Evolutionary conservation across 805 yeast species (phyloP), one percentile per base, ranked within the genome.

Genomic region (Candida golubevii): DNA sequence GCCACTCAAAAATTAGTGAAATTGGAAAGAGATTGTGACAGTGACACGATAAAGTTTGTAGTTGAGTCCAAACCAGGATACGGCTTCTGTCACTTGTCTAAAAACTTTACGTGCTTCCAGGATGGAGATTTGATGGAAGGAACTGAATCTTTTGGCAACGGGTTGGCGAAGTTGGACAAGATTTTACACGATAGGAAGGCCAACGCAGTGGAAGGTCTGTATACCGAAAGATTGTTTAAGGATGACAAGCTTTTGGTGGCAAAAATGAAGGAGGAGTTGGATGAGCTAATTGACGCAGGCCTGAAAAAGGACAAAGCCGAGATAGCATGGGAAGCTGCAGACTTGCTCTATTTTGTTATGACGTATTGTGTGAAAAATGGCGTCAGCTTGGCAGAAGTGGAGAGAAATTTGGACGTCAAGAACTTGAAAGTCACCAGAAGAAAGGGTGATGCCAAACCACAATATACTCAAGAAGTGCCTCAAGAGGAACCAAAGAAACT

Each of bases 271-370:
- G 99, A 93, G 69, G 99, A 93, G 67, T 95, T 97, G 36, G 97
- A 91, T 58, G 99, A 93, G 66, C 78, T 93, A 50, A 80, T 89
- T 29, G 97, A 89, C 46, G 98, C 99, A 13, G 73, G 72, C 11
- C 49, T 58, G 56, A 71, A 55, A 39, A 45, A 57, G 27, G 46
- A 57, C 33, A 56, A 53, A 38, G 56, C 60, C 29, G 72, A 91
- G 45, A 77, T 88, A 43, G 85, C 98, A 0, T 93, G 97, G 97
- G 99, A 93, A 69, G 91, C 95, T 42, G 99, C 99, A 8, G 99
- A 93, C 63, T 74, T 93, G 62, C 51, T 79, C 26, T 79, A 79
- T 56, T 79, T 79, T 60, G 78, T 77, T 6, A 56, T 79, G 65
- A 67, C 75, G 8, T 74, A 75, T 69, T 75, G 80, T 54, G 70